Evolutionary conservation across 345 rosid genomes (phyloP), one percentile per base, ranked within the genome.

Genomic region (Gossypium australe): DNA sequence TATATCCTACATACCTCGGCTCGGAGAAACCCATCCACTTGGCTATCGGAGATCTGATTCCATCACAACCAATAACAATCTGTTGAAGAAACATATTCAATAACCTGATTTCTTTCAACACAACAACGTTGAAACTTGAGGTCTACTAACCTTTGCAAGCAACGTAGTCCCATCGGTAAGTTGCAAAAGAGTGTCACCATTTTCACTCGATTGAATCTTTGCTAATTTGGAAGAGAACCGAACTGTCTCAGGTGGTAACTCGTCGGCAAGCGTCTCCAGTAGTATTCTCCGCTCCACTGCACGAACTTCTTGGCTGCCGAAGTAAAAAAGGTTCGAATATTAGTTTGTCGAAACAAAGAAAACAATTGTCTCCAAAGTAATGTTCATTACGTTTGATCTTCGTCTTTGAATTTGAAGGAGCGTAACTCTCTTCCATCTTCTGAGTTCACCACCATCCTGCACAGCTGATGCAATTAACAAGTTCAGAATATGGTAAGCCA

Each of bases 51-150:
- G 98, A 94, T 66, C 95, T 85, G 66, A 80, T 80, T 52, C 98
- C 97, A 41, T 94, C 98, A 47, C 97, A 94, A 17, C 95, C 98
- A 53, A 94, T 87, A 67, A 94, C 94, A 81, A 87, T 87, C 97
- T 92, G 86, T 75, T 74, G 80, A 81, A 59, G 82, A 80, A 59
- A 74, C 41, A 51, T 17, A 53, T 70, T 9, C 62, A n/a, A 34
- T 18, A 20, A 67, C 6, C 22, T 16, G 25, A 17, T 10, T 20
- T 45, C 29, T 2, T 45, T 45, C 7, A 3, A 45, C 20, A 47
- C 20, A 11, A 2, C n/a, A 41, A 38, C 9, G 38, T 12, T 22
- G 66, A 58, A 58, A 57, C 38, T 7, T 29, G 10, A 52, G 57
- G 18, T 20, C 4, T 18, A 59, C 17, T 62, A 63, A 92, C 97